Evolutionary conservation across 148 eudicot species (phyloP), one percentile per base, ranked within the genome.

Genomic region (Camellia lanceoleosa): DNA sequence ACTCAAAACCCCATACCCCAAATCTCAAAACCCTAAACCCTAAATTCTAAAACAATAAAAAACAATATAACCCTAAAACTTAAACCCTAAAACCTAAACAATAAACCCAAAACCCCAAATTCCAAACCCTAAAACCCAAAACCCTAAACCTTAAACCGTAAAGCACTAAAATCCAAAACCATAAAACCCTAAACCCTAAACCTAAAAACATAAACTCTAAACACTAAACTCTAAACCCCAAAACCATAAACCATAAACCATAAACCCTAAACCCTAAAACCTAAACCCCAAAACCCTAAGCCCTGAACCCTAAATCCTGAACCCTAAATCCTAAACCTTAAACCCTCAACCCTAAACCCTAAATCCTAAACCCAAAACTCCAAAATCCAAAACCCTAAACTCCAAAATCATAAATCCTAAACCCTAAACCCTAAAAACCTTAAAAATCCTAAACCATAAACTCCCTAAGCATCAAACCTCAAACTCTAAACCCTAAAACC

Each of bases 11-110:
- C 30, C 0, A 23, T 23, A 23, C 30, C 30, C 30, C 30, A 23
- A 0, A 23, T 0, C 30, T 0, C 0, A 23, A 0, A 23, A 0
- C 30, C 0, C 30, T 0, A 23, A 23, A 23, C 0, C 30, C 30
- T 23, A 23, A 23, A 23, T 23, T 0, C 30, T 23, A 23, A 23
- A 23, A 23, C 0, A 0, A 0, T 23, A 23, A 23, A 23, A 23
- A 23, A 23, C 30, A 23, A 0, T 23, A 23, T 0, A 23, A 23
- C 30, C 30, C 30, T 23, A 23, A 23, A 23, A 23, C 30, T 0
- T 23, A 23, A 23, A 23, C 30, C 0, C 30, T 23, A 23, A 23
- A 23, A 23, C 23, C 23, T 23, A 23, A 23, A 23, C 23, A 23
- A 23, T 23, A 23, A 23, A 23, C 30, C 30, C 30, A 23, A 23